phyloP scores from a whole-genome alignment of 306 rosid genomes.

The Pueraria montana region DNA sequence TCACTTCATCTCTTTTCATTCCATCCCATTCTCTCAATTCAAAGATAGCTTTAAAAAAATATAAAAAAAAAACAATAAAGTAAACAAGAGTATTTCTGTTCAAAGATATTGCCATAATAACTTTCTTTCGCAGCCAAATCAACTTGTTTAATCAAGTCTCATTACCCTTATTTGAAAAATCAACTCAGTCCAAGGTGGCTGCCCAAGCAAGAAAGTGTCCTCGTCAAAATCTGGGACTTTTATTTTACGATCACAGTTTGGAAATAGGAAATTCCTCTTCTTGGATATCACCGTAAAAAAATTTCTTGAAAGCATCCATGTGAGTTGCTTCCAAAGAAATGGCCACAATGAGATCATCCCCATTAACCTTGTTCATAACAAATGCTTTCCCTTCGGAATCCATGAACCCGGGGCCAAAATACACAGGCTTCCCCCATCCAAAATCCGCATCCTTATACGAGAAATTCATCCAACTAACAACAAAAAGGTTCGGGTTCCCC shows the following conservation, averaged over 20 bases:
- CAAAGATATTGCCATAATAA: too few relatives aligned
- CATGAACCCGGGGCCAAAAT: slow-evolving; percentile 52
- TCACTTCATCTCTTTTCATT: not conserved
- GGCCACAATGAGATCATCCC: slow-evolving; percentile 40
- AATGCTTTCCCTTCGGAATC: slow-evolving; percentile 60
- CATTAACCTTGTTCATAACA: slow-evolving; percentile 28
- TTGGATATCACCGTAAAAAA: slow-evolving; percentile 26
- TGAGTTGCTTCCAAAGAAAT: slow-evolving; percentile 44
- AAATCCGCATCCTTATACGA: slow-evolving; percentile 38
- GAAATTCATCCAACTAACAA: slow-evolving; percentile 61
- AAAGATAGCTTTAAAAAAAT: too few relatives aligned
- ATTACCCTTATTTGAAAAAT: not conserved
- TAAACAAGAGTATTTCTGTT: too few relatives aligned
- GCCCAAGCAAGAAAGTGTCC: not conserved
- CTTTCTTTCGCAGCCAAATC: too few relatives aligned
- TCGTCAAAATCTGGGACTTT: not conserved
- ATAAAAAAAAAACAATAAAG: too few relatives aligned
- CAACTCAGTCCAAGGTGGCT: not conserved
- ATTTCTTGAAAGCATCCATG: slow-evolving; percentile 48
- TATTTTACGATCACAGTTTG: slow-evolving; percentile 38
- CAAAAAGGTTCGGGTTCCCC: slow-evolving; percentile 51
- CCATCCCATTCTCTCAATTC: not conserved
- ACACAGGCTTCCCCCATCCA: slow-evolving; percentile 51
- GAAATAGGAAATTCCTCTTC: slow-evolving; percentile 29
- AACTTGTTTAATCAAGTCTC: too few relatives aligned